A percentile compares a stretch with the other conserved stretches of the same genome.
phyloP scores from a whole-genome alignment of 257 asterid genomes.

The Nicotiana paniculata region DNA sequence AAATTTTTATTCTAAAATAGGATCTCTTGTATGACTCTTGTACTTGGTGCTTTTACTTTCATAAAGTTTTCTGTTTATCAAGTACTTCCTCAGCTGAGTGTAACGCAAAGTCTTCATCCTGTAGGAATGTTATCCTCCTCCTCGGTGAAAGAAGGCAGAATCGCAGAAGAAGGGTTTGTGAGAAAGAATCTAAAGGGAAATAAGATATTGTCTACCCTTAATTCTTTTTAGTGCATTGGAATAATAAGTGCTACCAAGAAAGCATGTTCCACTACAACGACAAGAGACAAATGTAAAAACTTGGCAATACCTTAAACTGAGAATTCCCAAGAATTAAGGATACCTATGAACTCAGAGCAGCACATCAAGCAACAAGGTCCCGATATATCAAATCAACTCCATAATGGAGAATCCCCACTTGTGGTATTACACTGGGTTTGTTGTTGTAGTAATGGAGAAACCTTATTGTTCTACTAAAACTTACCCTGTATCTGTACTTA shows the following conservation, averaged over 20 bases:
- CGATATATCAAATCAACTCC: neutral
- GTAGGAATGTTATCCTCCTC: neutral
- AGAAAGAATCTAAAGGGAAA: neutral
- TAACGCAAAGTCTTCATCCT: neutral
- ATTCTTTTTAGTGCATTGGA: neutral
- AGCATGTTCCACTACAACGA: neutral
- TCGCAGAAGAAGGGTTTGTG: neutral
- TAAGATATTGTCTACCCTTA: neutral
- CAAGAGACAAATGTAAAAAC: neutral
- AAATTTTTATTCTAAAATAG: neutral
- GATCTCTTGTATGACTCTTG: neutral
- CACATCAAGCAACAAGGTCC: neutral
- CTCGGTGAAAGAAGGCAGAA: neutral
- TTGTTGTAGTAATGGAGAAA: neutral
- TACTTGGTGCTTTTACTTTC: neutral
- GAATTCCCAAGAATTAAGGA: neutral
- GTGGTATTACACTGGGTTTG: too few relatives aligned
- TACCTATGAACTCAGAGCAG: neutral
- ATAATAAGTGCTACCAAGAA: neutral
- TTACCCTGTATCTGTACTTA: neutral
- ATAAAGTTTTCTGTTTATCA: neutral
- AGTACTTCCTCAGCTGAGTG: neutral
- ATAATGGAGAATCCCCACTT: too few relatives aligned
- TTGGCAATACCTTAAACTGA: neutral
- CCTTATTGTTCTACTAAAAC: neutral